Base-by-base conservation (phyloP, 805 yeast species). In the Sugiyamaella lignohabitans region DNA sequence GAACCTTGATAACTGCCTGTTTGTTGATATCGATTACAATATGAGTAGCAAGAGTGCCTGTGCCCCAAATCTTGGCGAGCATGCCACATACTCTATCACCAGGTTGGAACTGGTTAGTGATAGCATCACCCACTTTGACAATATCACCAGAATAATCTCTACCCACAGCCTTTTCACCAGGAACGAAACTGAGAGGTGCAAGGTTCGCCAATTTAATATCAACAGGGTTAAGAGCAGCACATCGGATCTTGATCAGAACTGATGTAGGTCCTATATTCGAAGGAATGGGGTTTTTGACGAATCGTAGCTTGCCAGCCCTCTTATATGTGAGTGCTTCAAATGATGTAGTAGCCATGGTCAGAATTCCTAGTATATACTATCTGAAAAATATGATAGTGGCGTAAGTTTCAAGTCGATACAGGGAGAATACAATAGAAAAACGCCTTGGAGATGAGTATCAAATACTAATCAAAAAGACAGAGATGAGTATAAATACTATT, bases 81-180 rank as follows among this genome's bases (percentile, higher is more conserved):
- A 76, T 56, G 5, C 91, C 94, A 59, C 79, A 75, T 0, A 84
- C 87, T 36, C 70, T 72, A 54, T 79, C 84, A 34, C 89, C 91
- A 20, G 67, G 75, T 5, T 62, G 63, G 55, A 59, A 80, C 23
- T 57, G 53, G 8, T 55, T 51, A 19, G 57, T 58, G 29, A 68
- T 55, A 3, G 35, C 42, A n/a, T 66, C 65, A 8, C 91, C 91
- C 18, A 80, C 77, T 23, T 73, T 72, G 2, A 70, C 69, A 23
- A 84, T 66, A 3, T 65, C 65, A 19, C 94, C 94, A 19, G 79
- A 67, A 60, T 75, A 84, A 53, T 82, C 89, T 55, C 83, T 74
- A 1, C 93, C 93, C 22, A 82, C 61, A 5, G 88, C 88, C 53
- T 78, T 73, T 48, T 73, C 76, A 37, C 78, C 75, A 35, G 76